Evolutionary conservation across 1,139 yeast genomes (phyloP), one percentile per base, ranked within the genome.

Genomic region (Geotrichum aggregatum): DNA sequence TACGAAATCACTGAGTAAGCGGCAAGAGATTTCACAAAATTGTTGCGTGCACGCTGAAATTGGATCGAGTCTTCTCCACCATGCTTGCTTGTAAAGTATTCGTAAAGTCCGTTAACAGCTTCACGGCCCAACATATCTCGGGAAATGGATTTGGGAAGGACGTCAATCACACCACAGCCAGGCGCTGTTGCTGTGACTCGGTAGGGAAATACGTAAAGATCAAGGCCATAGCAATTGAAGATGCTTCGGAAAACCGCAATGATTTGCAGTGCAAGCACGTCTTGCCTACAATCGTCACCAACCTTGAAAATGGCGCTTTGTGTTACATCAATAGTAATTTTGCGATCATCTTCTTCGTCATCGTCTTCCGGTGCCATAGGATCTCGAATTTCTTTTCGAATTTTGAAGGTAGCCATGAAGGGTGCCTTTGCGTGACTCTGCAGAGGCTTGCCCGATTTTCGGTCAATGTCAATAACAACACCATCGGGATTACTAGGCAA

Each of bases 361-460:
- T 46, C 47, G 1, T 47, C 51, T 3, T 43, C 51, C 6, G 45
- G 31, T 38, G 38, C 60, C 16, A 50, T 61, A 13, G 63, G 71
- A 40, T 61, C 62, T 14, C 60, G 58, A 1, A 76, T 69, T 22
- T 81, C 80, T 61, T 80, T 84, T 39, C 78, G 77, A 60, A 94
- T 88, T 68, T 83, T 86, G 73, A 94, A 94, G 0, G 95, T 85
- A 0, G 98, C 98, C 91, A 94, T 79, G 66, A 88, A 94, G 43
- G 99, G 99, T 0, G 99, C 98, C 67, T 94, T 94, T 14, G 99
- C 98, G 67, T 94, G 99, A 18, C 96, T 87, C 71, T 94, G 99
- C 62, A 94, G 75, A n/a, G 99, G 98, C 63, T 80, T 83, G 56
- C 98, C 98, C 7, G 96, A 84, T 61, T 84, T 85, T 56, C 98